These are phyloP conservation scores for Sideroxylon spinosum DNA, from an alignment of 179 eudicot genomes.

Conservation along the genomic window DNA sequence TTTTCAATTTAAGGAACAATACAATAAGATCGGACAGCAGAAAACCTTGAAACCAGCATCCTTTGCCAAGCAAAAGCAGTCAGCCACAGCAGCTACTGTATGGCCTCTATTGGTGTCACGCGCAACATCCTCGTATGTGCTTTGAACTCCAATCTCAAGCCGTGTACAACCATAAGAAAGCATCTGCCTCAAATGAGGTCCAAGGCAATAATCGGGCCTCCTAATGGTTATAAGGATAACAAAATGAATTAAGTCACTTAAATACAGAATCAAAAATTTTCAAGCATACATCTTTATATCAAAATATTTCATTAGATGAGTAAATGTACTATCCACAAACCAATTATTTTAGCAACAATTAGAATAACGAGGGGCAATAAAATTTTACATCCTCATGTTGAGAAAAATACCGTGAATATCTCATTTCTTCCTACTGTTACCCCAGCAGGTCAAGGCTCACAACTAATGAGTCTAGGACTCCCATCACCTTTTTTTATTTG, in stretches of 20 bases:
- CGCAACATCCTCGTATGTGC: constrained; percentile 98
- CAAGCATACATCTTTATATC: constrained; percentile 1
- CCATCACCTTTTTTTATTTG: no score
- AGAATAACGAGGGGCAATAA: not conserved
- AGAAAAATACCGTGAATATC: not conserved
- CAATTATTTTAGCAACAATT: not conserved
- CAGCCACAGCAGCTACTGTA: constrained; percentile 99
- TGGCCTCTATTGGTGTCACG: constrained; percentile 97
- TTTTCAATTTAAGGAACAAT: not conserved
- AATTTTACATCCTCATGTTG: not conserved
- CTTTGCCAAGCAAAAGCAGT: constrained; percentile 94
- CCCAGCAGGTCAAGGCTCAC: not conserved
- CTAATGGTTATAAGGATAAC: constrained; percentile 30
- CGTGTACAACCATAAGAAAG: constrained; percentile 92
- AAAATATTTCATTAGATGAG: not conserved
- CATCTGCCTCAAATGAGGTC: constrained; percentile 98
- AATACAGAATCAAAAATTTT: not conserved
- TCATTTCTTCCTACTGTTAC: not conserved
- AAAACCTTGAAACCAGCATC: constrained; percentile 98
- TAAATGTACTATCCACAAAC: not conserved
- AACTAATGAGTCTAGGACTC: not conserved
- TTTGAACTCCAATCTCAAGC: constrained; percentile 96
- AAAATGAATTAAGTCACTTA: constrained; percentile 6
- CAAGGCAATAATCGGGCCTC: constrained; percentile 98
- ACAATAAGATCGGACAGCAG: not conserved